Base-by-base conservation (phyloP, 148 eudicot genomes). In the Rhododendron henanense region DNA sequence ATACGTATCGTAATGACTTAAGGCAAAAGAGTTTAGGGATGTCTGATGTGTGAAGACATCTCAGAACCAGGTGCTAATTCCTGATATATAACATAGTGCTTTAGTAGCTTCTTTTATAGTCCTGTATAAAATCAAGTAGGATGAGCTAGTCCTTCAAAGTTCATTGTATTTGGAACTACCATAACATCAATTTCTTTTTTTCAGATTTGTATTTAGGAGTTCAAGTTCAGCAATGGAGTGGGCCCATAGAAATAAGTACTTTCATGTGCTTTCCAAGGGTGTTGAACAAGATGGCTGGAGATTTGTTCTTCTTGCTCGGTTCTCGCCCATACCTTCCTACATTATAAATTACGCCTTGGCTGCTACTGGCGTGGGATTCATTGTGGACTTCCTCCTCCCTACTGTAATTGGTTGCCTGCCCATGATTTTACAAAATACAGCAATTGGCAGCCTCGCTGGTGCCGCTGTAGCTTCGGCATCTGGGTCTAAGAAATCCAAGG, bases 261-360 rank as follows among this genome's bases (percentile, higher is more conserved):
- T 96, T 69, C 91, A 90, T 79, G n/a, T 94, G 67, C 93, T 96
- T 10, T 86, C 96, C 6, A 91, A 84, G 86, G 98, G 98, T 25
- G 98, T 96, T n/a, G 95, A 94, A 82, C 90, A 90, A 74, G 98
- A 96, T 84, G 98, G 98, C 23, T 96, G 98, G 98, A 90, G 81
- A 90, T 96, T 96, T 77, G 98, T 96, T 51, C 94, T 96, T 76
- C 96, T 96, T 85, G 98, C 98, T 63, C 95, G 98, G 15, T 96
- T 96, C 84, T 96, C 98, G 23, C 98, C 98, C 6, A 88, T 94
- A 44, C 98, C 98, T 13, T 93, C 98, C 63, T 96, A 94, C 84
- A 88, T 96, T 86, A 96, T 96, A 82, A 96, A 96, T 83, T 96
- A 96, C 84, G 98, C 92, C 47, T 85, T 96, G 84, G 95, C 98